A percentile compares a stretch with the other conserved stretches of the same genome.
Evolutionary conservation across 768 basidiomycete genomes (phyloP).

Genomic region (Leccinum sublutescens): DNA sequence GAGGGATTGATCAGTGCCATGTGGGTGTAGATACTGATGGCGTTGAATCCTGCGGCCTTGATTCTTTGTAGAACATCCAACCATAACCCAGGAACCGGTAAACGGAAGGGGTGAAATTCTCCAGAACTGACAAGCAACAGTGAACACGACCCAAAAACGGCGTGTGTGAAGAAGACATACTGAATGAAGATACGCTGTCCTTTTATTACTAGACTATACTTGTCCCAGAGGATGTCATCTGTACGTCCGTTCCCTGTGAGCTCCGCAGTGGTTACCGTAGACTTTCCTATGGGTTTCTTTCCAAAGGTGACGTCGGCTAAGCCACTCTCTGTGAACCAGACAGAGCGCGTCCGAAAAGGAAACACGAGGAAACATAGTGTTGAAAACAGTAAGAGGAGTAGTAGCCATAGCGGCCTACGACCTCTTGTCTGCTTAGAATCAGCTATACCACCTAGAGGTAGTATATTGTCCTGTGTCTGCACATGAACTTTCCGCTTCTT

Average conservation of each 20-base stretch:
- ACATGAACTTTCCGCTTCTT: neutral
- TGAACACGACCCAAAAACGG: neutral
- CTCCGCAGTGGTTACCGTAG: neutral
- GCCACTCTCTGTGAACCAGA: neutral
- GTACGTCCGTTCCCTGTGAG: constrained; percentile 35
- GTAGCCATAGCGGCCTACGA: constrained; percentile 11
- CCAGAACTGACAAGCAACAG: constrained; percentile 54
- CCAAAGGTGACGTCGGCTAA: neutral
- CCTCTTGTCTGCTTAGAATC: constrained; percentile 4
- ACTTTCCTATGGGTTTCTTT: constrained; percentile 1
- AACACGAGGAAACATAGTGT: constrained; percentile 17
- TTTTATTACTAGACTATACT: constrained; percentile 66
- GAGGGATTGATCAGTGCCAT: constrained; percentile 79
- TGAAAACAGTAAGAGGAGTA: constrained; percentile 13
- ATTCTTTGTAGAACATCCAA: constrained; percentile 78
- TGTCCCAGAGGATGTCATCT: constrained; percentile 54
- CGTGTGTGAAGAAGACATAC: constrained; percentile 39
- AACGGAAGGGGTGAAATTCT: constrained; percentile 80
- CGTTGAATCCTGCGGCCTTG: constrained; percentile 79
- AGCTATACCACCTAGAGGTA: neutral
- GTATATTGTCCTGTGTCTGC: neutral
- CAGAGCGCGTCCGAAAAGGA: constrained; percentile 5
- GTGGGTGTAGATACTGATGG: constrained; percentile 74
- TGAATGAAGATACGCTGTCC: constrained; percentile 72
- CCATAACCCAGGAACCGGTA: constrained; percentile 81